Base-by-base conservation (phyloP, 352 stramenopile species). In the Phytopythium helicoides region DNA sequence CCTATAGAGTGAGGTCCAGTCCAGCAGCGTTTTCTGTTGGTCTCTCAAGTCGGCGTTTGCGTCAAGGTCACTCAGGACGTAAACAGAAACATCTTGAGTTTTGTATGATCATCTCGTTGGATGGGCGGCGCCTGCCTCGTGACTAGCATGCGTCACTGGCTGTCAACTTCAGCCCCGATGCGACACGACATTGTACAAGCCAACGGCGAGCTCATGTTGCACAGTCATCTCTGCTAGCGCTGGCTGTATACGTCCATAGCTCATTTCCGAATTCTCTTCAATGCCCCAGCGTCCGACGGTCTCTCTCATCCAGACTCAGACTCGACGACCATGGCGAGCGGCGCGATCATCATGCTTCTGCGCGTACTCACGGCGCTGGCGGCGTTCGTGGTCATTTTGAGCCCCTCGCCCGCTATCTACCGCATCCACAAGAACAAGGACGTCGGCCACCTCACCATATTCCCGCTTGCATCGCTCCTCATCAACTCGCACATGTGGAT, bases 401-500 rank as follows among this genome's bases (percentile, higher is more conserved):
- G 72, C 47, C 72, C 68, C 4, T 47, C 54, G 10, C 47, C 69
- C 9, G 52, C 68, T 7, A 62, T 82, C 33, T 70, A 66, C 46
- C 66, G 55, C 37, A 76, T 83, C 55, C 66, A 72, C 64, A 68
- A 64, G 40, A 52, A 58, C 31, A 77, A 75, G 34, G 49, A 66
- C 26, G 58, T 79, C 37, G 72, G 62, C 11, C 50, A 66, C 6
- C 45, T 59, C 18, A 76, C 68, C 22, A 51, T 81, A 15, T 44
- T 76, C 26, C 63, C 71, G 40, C 56, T 81, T 16, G 61, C 61
- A 3, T 60, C 68, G n/a, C 45, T 83, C 23, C 58, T 76, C 4
- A 65, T 54, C 28, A 72, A 71, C 42, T 73, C 63, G 28, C 69
- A 78, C 42, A 48, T 72, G 18, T 74, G 71, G 69, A 73, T 76